Percentiles rank a stretch among this genome's conserved stretches.
Evolutionary conservation across 2,329 filamentous ascomycete genomes (phyloP).

Genomic region (Boeremia lycopersici): DNA sequence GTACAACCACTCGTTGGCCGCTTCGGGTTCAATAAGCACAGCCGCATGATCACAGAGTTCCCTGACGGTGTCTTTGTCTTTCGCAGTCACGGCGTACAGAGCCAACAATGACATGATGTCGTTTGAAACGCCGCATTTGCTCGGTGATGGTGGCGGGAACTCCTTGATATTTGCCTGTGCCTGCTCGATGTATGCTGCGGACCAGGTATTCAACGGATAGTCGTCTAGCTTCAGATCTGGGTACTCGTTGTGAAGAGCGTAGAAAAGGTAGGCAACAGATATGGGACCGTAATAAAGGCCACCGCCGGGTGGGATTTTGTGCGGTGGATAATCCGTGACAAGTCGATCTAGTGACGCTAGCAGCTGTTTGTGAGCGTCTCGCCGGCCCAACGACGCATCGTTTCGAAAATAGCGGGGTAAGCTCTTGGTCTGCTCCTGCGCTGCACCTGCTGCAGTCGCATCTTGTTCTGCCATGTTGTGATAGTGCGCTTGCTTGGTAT

Average conservation of each 20-base stretch:
- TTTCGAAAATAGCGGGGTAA: slow-evolving; percentile 52
- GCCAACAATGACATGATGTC: slow-evolving; percentile 58
- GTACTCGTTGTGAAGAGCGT: slow-evolving; percentile 56
- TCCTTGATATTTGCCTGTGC: slow-evolving; percentile 56
- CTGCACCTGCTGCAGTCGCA: slow-evolving; percentile 17
- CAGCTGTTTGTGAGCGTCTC: slow-evolving; percentile 58
- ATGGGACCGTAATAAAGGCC: slow-evolving; percentile 59
- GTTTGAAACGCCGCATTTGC: slow-evolving; percentile 57
- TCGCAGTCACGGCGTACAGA: slow-evolving; percentile 56
- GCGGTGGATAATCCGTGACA: slow-evolving; percentile 55
- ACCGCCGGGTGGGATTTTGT: slow-evolving; percentile 53
- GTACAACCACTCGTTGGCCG: slow-evolving; percentile 68
- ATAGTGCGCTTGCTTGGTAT: neutral
- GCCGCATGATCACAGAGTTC: slow-evolving; percentile 58
- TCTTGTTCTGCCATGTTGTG: slow-evolving; percentile 38
- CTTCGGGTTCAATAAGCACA: slow-evolving; percentile 54
- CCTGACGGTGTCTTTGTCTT: slow-evolving; percentile 56
- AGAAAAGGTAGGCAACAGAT: slow-evolving; percentile 57
- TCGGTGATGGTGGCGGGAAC: slow-evolving; percentile 54
- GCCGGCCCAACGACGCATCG: slow-evolving; percentile 42
- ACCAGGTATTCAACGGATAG: slow-evolving; percentile 56
- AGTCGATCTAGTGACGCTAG: slow-evolving; percentile 57
- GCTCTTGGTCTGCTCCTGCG: slow-evolving; percentile 31
- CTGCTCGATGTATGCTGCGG: slow-evolving; percentile 57
- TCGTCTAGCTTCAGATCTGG: slow-evolving; percentile 55